phyloP scores from a whole-genome alignment of 1,139 yeast species.

The Geotrichum reessii region DNA sequence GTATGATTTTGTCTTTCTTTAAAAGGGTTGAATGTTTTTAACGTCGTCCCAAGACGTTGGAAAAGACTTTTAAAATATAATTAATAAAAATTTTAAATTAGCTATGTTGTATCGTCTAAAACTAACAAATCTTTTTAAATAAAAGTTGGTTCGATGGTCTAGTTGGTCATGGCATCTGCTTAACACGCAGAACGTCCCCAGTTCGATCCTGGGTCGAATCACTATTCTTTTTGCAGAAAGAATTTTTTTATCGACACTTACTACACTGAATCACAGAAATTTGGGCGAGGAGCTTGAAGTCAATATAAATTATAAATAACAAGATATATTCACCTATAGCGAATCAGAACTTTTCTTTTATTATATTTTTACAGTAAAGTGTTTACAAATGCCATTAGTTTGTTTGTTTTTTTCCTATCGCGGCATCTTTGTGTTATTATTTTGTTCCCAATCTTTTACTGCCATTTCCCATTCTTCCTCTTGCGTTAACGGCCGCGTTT shows the following conservation, averaged over 20 bases:
- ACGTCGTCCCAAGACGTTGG: background rate
- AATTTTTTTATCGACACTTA: too few species aligned
- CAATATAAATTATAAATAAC: too few species aligned
- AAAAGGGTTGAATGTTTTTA: background rate
- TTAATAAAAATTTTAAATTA: background rate
- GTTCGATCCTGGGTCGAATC: constrained; percentile 99
- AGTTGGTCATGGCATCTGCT: constrained; percentile 99
- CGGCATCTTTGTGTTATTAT: constrained; percentile 23
- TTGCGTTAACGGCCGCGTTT: constrained; percentile 38
- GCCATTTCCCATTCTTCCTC: constrained; percentile 73
- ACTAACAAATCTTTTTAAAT: too few species aligned
- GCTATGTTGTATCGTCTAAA: too few species aligned
- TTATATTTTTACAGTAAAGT: background rate
- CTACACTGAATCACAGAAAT: too few species aligned
- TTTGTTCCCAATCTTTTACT: constrained; percentile 56
- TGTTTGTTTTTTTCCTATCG: background rate
- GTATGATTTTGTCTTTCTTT: too few species aligned
- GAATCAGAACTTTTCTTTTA: background rate
- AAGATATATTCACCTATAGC: background rate
- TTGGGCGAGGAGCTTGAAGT: too few species aligned
- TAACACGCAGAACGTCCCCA: constrained; percentile 99
- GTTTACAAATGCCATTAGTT: background rate
- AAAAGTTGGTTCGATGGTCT: constrained; percentile 70
- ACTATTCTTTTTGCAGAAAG: constrained; percentile 27
- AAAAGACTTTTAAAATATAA: too few species aligned